A percentile compares a stretch with the other conserved stretches of the same genome.
phyloP scores from a whole-genome alignment of 139 green algal species.

The Picochlorum sp. region DNA sequence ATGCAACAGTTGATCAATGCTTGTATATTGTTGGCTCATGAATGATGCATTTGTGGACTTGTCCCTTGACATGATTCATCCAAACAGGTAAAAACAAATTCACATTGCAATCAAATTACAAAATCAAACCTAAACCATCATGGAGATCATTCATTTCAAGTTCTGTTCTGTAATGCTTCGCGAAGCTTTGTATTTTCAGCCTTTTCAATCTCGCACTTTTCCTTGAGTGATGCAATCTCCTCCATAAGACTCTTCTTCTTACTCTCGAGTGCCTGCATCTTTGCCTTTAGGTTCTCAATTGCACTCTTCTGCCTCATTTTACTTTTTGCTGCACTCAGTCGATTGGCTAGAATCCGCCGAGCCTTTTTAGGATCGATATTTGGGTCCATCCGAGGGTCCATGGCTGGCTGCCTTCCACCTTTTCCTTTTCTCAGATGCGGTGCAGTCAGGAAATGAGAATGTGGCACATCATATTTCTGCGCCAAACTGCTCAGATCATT shows the following conservation, averaged over 20 bases:
- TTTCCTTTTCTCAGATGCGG: slow-evolving; percentile 47
- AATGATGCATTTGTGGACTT: too few species aligned
- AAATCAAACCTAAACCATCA: slow-evolving; percentile 23
- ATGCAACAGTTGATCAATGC: too few species aligned
- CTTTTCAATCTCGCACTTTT: not conserved
- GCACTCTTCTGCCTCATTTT: slow-evolving; percentile 66
- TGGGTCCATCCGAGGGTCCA: slow-evolving; percentile 71
- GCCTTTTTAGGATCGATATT: slow-evolving; percentile 64
- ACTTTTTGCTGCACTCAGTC: slow-evolving; percentile 51
- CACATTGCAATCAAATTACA: not conserved
- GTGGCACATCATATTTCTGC: slow-evolving; percentile 13
- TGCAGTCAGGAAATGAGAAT: slow-evolving; percentile 22
- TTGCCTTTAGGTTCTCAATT: slow-evolving; percentile 9
- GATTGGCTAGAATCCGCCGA: slow-evolving; percentile 71
- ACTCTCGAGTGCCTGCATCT: slow-evolving; percentile 7
- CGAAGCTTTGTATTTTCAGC: not conserved
- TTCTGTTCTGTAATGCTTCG: not conserved
- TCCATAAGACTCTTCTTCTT: not conserved
- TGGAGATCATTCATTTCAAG: slow-evolving; percentile 13
- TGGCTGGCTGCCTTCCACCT: slow-evolving; percentile 57
- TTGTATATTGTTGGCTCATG: too few species aligned
- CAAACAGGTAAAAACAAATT: not conserved
- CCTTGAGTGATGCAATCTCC: slow-evolving; percentile 3
- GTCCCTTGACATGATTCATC: too few species aligned
- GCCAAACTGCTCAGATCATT: slow-evolving; percentile 8